Base-by-base conservation (phyloP, 768 basidiomycete genomes). In the Suillus fuscotomentosus region DNA sequence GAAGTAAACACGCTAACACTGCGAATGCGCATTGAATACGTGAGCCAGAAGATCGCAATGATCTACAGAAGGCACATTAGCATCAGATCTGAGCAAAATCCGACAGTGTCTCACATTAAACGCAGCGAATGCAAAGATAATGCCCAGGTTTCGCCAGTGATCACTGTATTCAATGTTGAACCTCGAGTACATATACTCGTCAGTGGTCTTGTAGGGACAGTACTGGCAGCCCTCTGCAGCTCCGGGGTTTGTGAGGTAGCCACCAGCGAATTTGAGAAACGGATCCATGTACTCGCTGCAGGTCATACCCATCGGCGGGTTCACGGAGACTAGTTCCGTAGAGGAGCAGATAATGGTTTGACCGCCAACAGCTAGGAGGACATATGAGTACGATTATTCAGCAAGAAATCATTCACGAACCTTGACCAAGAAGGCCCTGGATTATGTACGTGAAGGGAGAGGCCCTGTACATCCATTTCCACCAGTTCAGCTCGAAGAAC, bases 401-500 rank as follows among this genome's bases (percentile, higher is more conserved):
- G 17, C 31, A 36, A 20, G 5, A 8, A 17, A 20, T 34, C 17
- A 11, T 36, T 17, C 38, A 68, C 81, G 65, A 69, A 89, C 89
- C 74, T 71, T 81, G 77, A 0, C 80, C 77, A 6, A 78, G 67
- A 27, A 83, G 65, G 38, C 76, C 81, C 57, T 86, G 84, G 63
- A 88, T 79, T 31, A 88, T 74, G 67, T 88, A 87, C 2, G 83
- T 83, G 70, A 78, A 85, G 0, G 85, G 84, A 5, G 84, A 85
- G 39, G 81, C 9, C 63, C 71, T 78, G 65, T 82, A 90, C 88
- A 90, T 88, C 88, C 89, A 91, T 62, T 74, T 70, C 89, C 89
- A 91, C 84, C 88, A 88, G 11, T 84, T 84, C 2, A 91, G 82
- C n/a, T 81, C 78, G 7, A 79, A 68, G 70, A 78, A 88, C 10